A percentile compares a stretch with the other conserved stretches of the same genome.
Evolutionary conservation across 495 filamentous ascomycete genomes (phyloP).

Genomic region (Lasiosphaeriaceae sp.): DNA sequence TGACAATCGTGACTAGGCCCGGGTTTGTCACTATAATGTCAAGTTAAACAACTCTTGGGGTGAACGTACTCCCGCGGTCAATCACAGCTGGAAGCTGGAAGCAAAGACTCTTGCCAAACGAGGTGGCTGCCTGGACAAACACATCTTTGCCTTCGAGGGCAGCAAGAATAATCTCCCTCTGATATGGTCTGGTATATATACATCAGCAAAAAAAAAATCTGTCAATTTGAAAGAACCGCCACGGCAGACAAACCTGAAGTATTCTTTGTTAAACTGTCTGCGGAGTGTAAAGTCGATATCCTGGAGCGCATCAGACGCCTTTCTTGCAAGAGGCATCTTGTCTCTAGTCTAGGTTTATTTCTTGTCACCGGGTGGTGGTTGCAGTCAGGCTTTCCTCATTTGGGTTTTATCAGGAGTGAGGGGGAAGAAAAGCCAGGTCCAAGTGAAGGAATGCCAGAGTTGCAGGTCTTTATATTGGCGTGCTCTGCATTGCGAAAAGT

Average conservation of each 20-base stretch:
- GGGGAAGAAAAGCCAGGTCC: too few species aligned
- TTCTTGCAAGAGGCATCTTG: constrained; percentile 23
- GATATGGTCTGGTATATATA: constrained; percentile 58
- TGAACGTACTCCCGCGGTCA: constrained; percentile 68
- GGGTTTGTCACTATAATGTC: background rate
- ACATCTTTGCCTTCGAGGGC: constrained; percentile 84
- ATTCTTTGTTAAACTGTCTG: constrained; percentile 72
- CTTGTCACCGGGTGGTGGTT: too few species aligned
- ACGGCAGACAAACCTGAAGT: constrained; percentile 58
- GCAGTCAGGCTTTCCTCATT: too few species aligned
- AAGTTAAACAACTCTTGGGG: background rate
- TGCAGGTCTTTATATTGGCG: too few species aligned
- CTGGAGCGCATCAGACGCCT: constrained; percentile 40
- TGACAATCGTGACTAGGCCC: constrained; percentile 73
- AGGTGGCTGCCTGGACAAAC: constrained; percentile 93
- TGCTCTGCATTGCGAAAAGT: too few species aligned
- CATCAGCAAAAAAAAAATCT: background rate
- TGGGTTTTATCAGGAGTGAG: too few species aligned
- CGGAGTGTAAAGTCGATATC: constrained; percentile 86
- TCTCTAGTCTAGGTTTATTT: too few species aligned
- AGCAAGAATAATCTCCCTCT: constrained; percentile 80
- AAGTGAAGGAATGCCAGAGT: too few species aligned
- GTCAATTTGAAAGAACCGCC: background rate
- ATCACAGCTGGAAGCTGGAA: constrained; percentile 91
- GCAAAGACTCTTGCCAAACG: constrained; percentile 91